Evolutionary conservation across 2,329 filamentous ascomycete genomes (phyloP), one percentile per base, ranked within the genome.

Genomic region (Akanthomyces muscarius): DNA sequence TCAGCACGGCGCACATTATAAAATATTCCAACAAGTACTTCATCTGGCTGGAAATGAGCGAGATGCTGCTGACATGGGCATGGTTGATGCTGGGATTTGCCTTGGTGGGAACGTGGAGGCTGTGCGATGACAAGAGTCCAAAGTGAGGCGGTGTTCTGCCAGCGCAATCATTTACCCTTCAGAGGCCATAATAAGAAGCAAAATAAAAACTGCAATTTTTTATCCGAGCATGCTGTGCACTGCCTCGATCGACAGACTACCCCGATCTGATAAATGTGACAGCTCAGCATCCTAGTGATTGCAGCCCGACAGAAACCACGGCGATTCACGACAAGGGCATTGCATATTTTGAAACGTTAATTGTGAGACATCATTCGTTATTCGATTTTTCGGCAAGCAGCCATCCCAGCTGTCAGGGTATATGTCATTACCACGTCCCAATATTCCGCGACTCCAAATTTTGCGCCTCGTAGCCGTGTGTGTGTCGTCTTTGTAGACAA

Each of bases 21-120:
- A 66, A 67, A 45, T 73, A 73, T 61, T 74, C 76, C 36, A 74
- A 75, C 48, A 70, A 67, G 44, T 74, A 78, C 59, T 78, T 74
- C 63, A 69, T 80, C 6, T 69, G 72, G 51, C 66, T 78, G 23
- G 73, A 79, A 71, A 68, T 76, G 65, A 73, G 72, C 63, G 75
- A 74, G 5, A 63, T 77, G 65, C 48, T 71, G 54, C 63, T 71
- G 8, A 71, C 69, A 45, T 64, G 65, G 61, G 57, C 38, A 11
- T 67, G 66, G 59, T 56, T 69, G 63, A 68, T 72, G 62, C 41
- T 77, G 1, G 73, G 73, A 3, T 13, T 67, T 16, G 69, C 65
- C 16, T 65, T 69, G 54, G 57, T 66, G 11, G 38, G 21, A 3
- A 50, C 56, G 5, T 66, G 63, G 44, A 61, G 53, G 44, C 58